Percentiles rank a stretch among this genome's conserved stretches.
Conservation (phyloP, 2,329 filamentous ascomycete species). For the Coniochaeta sp. region DNA sequence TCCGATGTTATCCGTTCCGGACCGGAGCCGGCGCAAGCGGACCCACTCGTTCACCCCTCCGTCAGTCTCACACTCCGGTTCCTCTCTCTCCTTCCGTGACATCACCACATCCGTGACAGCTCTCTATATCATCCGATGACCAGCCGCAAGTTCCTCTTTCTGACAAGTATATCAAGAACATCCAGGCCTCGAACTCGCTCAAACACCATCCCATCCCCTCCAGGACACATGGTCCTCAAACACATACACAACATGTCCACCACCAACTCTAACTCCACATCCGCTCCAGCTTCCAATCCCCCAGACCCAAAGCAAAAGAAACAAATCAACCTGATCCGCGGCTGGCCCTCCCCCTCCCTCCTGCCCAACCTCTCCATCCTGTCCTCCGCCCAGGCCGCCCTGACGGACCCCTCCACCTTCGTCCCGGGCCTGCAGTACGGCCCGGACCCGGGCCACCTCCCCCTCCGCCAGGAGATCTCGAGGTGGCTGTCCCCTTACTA, state of each 20-base stretch:
- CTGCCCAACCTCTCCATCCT: conserved; percentile 59
- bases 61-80: not conserved
- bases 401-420: conserved; percentile 51
- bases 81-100: not conserved
- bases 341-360: conserved; percentile 58
- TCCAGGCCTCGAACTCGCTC: not conserved
- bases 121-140: not conserved
- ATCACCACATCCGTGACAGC: not conserved
- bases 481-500: conserved; percentile 47
- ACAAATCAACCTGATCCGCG: conserved; percentile 57
- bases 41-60: not conserved
- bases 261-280: not conserved
- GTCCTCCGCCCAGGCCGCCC: conserved; percentile 49
- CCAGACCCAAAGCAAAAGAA: conserved; percentile 15
- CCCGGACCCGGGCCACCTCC: conserved; percentile 65
- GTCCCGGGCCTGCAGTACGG: conserved; percentile 69
- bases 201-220: not conserved
- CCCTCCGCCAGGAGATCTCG: conserved; percentile 62
- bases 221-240: not conserved
- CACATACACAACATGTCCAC: not conserved
- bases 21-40: not conserved
- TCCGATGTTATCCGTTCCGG: not conserved
- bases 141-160: not conserved
- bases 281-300: not conserved
- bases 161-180: not conserved